A percentile compares a stretch with the other conserved stretches of the same genome.
phyloP scores from a whole-genome alignment of 2,329 filamentous ascomycete genomes.

The Fusarium scirpi region DNA sequence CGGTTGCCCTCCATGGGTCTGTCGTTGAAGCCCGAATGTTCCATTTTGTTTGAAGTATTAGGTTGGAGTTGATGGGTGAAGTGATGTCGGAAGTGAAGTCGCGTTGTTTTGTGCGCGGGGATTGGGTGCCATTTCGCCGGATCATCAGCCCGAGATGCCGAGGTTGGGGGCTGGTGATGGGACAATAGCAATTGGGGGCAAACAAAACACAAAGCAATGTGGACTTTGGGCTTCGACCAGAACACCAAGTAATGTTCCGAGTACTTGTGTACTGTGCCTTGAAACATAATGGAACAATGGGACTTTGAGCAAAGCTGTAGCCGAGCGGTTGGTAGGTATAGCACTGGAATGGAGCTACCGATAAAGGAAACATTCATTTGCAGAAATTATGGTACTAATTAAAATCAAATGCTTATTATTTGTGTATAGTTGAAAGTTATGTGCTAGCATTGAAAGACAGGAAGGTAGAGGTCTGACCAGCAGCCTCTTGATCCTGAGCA shows the following conservation, averaged over 20 bases:
- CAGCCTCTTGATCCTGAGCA: constrained; percentile 58
- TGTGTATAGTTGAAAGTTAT: accelerated
- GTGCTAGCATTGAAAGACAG: constrained; percentile 41
- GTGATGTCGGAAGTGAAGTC: accelerated
- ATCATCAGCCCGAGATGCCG: constrained; percentile 39
- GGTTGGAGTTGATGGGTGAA: background rate
- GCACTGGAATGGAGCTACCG: too few relatives aligned
- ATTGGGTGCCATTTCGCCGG: constrained; percentile 16
- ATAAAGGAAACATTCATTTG: too few relatives aligned
- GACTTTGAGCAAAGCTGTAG: background rate
- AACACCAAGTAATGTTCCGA: accelerated
- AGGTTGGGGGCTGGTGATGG: background rate
- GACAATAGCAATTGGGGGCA: background rate
- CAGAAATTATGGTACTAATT: too few relatives aligned
- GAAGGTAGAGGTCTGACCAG: constrained; percentile 59
- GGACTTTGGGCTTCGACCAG: accelerated
- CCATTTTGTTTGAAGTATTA: background rate
- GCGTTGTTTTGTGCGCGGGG: constrained; percentile 4
- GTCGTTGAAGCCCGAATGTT: background rate
- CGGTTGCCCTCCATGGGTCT: accelerated
- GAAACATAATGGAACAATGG: too few relatives aligned
- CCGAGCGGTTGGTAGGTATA: background rate
- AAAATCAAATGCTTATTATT: background rate
- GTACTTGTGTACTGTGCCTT: background rate
- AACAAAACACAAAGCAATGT: accelerated